A percentile compares a stretch with the other conserved stretches of the same genome.
phyloP scores from a whole-genome alignment of 1,284 basidiomycete genomes.

The Puccinia hordei region DNA sequence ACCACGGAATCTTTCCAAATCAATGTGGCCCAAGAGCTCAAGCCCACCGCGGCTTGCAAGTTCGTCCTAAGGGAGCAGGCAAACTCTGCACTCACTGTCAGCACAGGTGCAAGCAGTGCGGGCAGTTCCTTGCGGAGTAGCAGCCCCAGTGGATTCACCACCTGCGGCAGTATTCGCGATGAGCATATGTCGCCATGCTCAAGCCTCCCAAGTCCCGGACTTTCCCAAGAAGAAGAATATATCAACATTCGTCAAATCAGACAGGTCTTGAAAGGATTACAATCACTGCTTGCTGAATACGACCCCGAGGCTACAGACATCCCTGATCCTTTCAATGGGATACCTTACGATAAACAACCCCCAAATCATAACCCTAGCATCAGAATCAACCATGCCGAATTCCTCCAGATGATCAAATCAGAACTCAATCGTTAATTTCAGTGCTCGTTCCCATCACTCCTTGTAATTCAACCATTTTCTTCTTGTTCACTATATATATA shows the following conservation, averaged over 20 bases:
- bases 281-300: background rate
- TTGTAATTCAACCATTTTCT: background rate
- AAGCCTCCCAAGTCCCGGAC: background rate
- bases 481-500: too few relatives aligned
- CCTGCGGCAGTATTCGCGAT: background rate
- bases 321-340: background rate
- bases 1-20: background rate
- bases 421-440: background rate
- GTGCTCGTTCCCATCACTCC: background rate
- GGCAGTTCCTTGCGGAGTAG: background rate
- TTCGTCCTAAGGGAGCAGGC: background rate
- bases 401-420: background rate
- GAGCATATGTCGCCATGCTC: background rate
- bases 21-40: constrained; percentile 1
- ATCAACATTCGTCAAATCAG: background rate
- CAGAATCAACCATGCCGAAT: constrained; percentile 3
- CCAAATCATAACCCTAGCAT: background rate
- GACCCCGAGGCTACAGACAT: background rate
- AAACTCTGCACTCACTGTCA: background rate
- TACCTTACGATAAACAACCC: background rate
- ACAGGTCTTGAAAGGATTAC: background rate
- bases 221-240: background rate
- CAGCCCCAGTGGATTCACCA: background rate
- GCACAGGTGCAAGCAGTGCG: background rate
- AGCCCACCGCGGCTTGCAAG: background rate